Conservation (phyloP, 225 moss, liverwort and hornwort species). For the Pseudisothecium myosuroides region DNA sequence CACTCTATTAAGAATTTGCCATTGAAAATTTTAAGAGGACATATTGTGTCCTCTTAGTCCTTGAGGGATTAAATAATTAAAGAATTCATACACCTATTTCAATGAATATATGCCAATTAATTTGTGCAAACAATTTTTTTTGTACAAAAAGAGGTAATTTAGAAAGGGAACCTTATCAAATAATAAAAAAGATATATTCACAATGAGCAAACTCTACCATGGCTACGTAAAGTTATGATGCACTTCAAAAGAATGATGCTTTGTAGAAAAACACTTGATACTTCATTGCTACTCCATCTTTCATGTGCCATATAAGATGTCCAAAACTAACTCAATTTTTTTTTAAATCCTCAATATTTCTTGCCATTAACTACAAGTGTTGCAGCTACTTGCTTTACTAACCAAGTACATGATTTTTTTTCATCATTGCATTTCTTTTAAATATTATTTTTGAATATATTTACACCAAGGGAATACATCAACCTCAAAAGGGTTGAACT, state of each 20-base stretch:
- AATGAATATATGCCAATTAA: too few species aligned
- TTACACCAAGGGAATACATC: fast-evolving
- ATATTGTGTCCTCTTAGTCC: too few species aligned
- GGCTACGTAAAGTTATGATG: fast-evolving
- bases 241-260: too few species aligned
- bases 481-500: not conserved
- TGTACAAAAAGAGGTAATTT: not conserved
- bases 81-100: fast-evolving
- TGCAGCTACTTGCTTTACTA: not conserved
- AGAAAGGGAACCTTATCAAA: not conserved
- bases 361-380: fast-evolving
- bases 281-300: not conserved
- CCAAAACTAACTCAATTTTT: too few species aligned
- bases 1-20: too few species aligned
- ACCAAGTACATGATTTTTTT: not conserved
- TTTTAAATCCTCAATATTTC: not conserved
- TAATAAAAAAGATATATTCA: not conserved
- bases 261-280: not conserved
- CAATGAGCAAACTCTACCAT: not conserved
- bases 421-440: not conserved
- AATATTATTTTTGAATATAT: not conserved
- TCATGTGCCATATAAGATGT: not conserved
- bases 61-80: not conserved
- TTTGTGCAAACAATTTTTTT: not conserved
- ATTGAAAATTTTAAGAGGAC: too few species aligned